These are phyloP conservation scores for Fusarium sp. DNA, from an alignment of 2,329 filamentous ascomycete species.

Conservation along the genomic window DNA sequence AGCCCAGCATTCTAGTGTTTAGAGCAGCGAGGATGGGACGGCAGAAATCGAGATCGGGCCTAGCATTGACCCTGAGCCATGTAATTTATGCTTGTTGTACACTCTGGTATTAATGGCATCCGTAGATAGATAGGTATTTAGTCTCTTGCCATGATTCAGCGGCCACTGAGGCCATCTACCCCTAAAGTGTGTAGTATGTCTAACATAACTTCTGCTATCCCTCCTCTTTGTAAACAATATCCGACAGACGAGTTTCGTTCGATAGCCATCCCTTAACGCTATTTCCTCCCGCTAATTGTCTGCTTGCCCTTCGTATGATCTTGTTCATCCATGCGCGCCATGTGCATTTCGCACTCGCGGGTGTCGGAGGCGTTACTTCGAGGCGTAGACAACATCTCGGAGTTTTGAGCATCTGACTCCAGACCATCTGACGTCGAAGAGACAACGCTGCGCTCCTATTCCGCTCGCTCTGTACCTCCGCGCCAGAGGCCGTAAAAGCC, in stretches of 20 bases:
- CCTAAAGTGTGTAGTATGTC: slow-evolving; percentile 31
- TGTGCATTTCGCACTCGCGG: slow-evolving; percentile 10
- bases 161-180: slow-evolving; percentile 36
- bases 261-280: neutral
- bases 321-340: neutral
- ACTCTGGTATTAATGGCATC: slow-evolving; percentile 36
- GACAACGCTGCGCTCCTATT: slow-evolving; percentile 54
- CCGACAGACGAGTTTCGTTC: neutral
- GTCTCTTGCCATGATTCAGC: slow-evolving; percentile 19
- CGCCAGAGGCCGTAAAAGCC: slow-evolving; percentile 77
- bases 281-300: neutral
- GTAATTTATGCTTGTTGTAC: slow-evolving; percentile 21
- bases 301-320: neutral
- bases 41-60: neutral
- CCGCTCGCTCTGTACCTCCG: slow-evolving; percentile 60
- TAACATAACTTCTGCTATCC: slow-evolving; percentile 32
- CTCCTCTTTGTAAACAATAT: neutral
- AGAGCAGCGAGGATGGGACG: neutral
- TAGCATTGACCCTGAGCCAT: neutral
- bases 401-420: slow-evolving; percentile 22
- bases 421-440: slow-evolving; percentile 37
- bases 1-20: neutral
- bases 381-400: slow-evolving; percentile 15
- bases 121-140: slow-evolving; percentile 28
- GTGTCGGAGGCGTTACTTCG: slow-evolving; percentile 30